Base-by-base conservation (phyloP, 192 early-diverging fungal species). In the Coemansia sp. region DNA sequence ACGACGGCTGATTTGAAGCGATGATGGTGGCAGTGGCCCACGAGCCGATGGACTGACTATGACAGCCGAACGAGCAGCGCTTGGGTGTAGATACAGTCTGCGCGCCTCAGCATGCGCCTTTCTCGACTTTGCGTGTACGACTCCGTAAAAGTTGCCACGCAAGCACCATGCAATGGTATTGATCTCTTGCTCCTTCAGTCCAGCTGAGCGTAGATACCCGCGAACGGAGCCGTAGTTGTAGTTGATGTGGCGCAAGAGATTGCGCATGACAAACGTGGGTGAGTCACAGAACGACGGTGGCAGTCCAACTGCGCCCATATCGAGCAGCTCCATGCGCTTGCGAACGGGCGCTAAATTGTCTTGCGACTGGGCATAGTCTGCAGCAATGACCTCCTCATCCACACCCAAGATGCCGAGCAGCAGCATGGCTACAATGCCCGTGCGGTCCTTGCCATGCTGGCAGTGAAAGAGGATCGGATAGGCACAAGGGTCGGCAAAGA, bases 401-500 rank as follows among this genome's bases (percentile, higher is more conserved):
- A 86, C 86, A 25, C 70, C 84, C 64, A 78, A 65, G 15, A 89
- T 84, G n/a, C 77, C 76, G 38, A 86, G 66, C 9, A 88, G 50
- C 19, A 90, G 68, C 65, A 84, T 85, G 55, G 84, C 78, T 45
- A 89, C 69, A 67, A 90, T 80, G 41, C 87, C 89, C 5, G 89
- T 90, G 63, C 89, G 79, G 66, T 90, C 89, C 67, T 90, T 90
- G 57, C 89, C 89, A 45, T 88, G 85, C 57, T 86, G 82, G 76
- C 89, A 90, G 60, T 90, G 89, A n/a, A 90, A 83, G 41, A 87
- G 73, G 10, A 90, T 82, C 9, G 89, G 89, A 58, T 85, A 87
- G 32, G 85, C 81, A 34, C 68, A 51, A n/a, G 75, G 73, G 59
- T 86, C 84, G 10, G 84, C 75, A 73, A 88, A 86, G 9, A 86